Conservation (phyloP, 352 stramenopile species). For the Globisporangium irregulare region DNA sequence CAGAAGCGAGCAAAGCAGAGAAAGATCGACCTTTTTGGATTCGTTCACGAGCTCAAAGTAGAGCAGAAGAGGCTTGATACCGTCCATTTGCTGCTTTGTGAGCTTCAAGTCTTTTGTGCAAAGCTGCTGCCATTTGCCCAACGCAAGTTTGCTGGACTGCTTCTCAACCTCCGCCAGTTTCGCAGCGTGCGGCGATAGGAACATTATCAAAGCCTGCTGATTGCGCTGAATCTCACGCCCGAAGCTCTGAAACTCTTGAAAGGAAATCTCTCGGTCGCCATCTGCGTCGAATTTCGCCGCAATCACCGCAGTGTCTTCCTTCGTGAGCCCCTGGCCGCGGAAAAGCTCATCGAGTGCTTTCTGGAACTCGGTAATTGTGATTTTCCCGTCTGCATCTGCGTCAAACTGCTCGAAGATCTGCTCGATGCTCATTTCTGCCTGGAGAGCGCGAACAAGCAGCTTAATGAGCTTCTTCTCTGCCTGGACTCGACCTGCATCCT, state of each 20-base stretch:
- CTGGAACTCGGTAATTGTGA: conserved; percentile 60
- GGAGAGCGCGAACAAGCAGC: conserved; percentile 46
- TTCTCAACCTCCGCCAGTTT: conserved; percentile 17
- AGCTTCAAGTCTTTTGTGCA: conserved; percentile 34
- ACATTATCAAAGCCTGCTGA: conserved; percentile 21
- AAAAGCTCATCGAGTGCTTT: conserved; percentile 51
- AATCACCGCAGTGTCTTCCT: conserved; percentile 38
- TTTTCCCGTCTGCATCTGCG: conserved; percentile 47
- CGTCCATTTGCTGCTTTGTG: conserved; percentile 20
- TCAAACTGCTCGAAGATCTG: conserved; percentile 84
- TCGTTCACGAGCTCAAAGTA: conserved; percentile 31
- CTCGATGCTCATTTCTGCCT: conserved; percentile 40
- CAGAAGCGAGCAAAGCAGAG: conserved; percentile 13
- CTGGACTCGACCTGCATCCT: conserved; percentile 18
- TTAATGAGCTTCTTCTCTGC: conserved; percentile 64
- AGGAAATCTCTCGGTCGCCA: conserved; percentile 48
- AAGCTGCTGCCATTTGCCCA: conserved; percentile 31
- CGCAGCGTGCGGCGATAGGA: conserved; percentile 27
- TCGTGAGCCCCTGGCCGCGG: conserved; percentile 27
- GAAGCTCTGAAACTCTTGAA: conserved; percentile 63
- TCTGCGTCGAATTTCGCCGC: conserved; percentile 54
- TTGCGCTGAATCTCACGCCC: conserved; percentile 34
- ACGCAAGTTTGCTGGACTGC: conserved; percentile 3
- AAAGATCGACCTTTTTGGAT: conserved; percentile 19
- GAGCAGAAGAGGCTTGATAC: conserved; percentile 20